phyloP scores from a whole-genome alignment of 495 filamentous ascomycete genomes.

The Daldinia bambusicola region DNA sequence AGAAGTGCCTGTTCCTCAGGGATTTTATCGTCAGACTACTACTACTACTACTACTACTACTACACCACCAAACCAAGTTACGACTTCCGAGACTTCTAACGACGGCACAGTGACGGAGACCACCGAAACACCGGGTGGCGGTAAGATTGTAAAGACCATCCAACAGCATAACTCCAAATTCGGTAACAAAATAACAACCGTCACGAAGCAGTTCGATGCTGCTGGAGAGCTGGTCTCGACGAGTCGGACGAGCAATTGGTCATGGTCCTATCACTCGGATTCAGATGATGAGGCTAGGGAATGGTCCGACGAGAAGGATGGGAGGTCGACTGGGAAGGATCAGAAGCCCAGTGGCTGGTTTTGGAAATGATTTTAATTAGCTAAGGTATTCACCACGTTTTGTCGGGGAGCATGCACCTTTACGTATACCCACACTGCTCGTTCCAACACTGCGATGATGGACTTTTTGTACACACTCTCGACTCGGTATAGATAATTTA shows the following conservation, averaged over 20 bases:
- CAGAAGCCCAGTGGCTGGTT: constrained; percentile 47
- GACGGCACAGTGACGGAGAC: constrained; percentile 23
- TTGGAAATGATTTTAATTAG: constrained; percentile 42
- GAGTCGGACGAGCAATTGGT: constrained; percentile 15
- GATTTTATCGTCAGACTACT: not conserved
- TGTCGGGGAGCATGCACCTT: not conserved
- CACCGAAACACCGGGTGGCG: constrained; percentile 36
- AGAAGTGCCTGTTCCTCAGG: not conserved
- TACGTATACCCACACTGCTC: constrained; percentile 9
- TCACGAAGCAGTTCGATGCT: constrained; percentile 24
- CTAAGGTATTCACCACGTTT: not conserved
- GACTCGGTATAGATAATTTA: constrained; percentile 1
- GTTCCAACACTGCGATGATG: not conserved
- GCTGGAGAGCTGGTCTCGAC: constrained; percentile 35
- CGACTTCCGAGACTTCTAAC: not conserved
- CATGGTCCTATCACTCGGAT: constrained; percentile 11
- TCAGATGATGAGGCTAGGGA: constrained; percentile 9
- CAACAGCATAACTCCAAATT: constrained; percentile 10
- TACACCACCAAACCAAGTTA: not conserved
- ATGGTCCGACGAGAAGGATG: not conserved
- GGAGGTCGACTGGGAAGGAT: not conserved
- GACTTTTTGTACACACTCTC: not conserved
- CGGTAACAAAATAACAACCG: constrained; percentile 24
- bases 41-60: too few species aligned
- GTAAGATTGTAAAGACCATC: constrained; percentile 34